phyloP scores from a whole-genome alignment of 345 rosid species.

The Durio zibethinus region DNA sequence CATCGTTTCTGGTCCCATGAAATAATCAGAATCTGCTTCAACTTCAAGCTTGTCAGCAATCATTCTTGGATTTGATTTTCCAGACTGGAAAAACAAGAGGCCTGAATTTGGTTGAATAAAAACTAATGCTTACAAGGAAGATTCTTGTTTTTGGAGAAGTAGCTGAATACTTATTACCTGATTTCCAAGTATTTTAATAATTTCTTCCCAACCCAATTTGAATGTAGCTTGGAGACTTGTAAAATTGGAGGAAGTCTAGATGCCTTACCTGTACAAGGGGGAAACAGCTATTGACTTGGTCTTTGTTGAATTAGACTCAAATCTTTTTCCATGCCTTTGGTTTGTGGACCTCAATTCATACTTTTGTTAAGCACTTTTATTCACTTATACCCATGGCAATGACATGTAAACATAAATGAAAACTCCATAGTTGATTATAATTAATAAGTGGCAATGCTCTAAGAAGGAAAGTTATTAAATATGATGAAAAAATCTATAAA shows the following conservation, averaged over 20 bases:
- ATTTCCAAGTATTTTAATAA: neutral
- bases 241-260: neutral
- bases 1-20: constrained; percentile 6
- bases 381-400: neutral
- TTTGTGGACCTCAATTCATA: neutral
- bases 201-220: neutral
- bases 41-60: neutral
- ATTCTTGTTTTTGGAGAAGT: neutral
- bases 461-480: no score
- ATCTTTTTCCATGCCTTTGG: neutral
- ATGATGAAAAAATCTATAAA: no score
- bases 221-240: no score
- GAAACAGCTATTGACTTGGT: neutral
- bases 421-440: no score
- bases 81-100: neutral
- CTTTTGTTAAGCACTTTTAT: neutral
- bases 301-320: neutral
- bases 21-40: constrained; percentile 1
- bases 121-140: neutral
- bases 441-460: no score
- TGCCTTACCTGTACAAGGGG: neutral
- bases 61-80: neutral
- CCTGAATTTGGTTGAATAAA: neutral
- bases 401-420: neutral
- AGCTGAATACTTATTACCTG: neutral